These are phyloP conservation scores for Euryodendron excelsum DNA, from an alignment of 148 eudicot genomes.

Conservation along the genomic window DNA sequence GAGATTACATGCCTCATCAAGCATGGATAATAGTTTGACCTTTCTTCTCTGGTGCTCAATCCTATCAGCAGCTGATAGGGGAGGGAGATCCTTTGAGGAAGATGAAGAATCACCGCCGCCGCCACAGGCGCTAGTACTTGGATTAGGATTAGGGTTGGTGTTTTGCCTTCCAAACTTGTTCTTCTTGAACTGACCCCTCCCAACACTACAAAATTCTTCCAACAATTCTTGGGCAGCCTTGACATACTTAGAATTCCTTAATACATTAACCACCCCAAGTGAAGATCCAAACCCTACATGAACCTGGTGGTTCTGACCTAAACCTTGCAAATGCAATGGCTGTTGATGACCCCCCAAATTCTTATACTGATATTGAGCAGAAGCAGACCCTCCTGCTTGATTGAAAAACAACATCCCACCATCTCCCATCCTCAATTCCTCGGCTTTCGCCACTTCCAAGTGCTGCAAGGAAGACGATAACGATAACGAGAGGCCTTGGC, in stretches of 20 bases:
- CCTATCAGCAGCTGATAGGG: constrained; percentile 73
- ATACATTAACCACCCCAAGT: constrained; percentile 52
- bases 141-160: constrained; percentile 36
- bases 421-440: constrained; percentile 48
- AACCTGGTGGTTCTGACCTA: constrained; percentile 30
- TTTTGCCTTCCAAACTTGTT: constrained; percentile 35
- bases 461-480: constrained; percentile 63
- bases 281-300: constrained; percentile 62
- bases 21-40: constrained; percentile 91
- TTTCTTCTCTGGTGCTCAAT: constrained; percentile 92
- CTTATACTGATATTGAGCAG: constrained; percentile 35
- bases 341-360: constrained; percentile 27
- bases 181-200: constrained; percentile 64
- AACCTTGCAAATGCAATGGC: constrained; percentile 23
- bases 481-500: constrained; percentile 77
- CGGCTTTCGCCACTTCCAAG: constrained; percentile 62
- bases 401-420: constrained; percentile 56
- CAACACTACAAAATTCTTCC: constrained; percentile 90
- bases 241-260: constrained; percentile 72
- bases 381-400: constrained; percentile 29
- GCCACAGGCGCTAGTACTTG: constrained; percentile 29
- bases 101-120: constrained; percentile 33
- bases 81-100: constrained; percentile 52
- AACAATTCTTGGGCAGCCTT: constrained; percentile 78
- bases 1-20: constrained; percentile 79